Percentiles rank a stretch among this genome's conserved stretches.
phyloP scores from a whole-genome alignment of 163 green algal species.

The Scenedesmus sp. region DNA sequence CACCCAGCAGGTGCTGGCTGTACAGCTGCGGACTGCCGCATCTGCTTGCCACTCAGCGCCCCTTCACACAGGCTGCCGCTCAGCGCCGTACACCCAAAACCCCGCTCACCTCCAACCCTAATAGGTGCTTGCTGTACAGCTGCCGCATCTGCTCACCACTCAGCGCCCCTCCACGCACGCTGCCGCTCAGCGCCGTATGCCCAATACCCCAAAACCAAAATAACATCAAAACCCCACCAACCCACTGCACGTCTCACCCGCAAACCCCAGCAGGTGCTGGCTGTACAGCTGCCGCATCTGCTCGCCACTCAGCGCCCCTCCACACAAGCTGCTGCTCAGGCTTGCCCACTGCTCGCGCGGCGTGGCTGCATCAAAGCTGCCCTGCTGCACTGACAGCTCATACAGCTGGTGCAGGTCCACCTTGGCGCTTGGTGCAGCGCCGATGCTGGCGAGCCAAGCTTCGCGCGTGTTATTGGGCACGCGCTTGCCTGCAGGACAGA shows the following conservation, averaged over 20 bases:
- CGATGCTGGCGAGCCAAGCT: neutral
- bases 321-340: neutral
- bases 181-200: neutral
- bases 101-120: too few relatives aligned
- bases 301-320: neutral
- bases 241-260: neutral
- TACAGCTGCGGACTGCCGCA: neutral
- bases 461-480: neutral
- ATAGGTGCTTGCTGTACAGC: neutral
- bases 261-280: conserved; percentile 21
- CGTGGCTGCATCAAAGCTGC: neutral
- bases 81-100: neutral
- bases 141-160: neutral
- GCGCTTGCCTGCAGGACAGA: conserved; percentile 13
- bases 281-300: conserved; percentile 7
- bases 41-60: neutral
- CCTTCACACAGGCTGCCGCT: neutral
- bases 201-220: neutral
- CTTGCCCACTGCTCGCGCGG: neutral
- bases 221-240: too few relatives aligned
- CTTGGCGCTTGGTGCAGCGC: neutral
- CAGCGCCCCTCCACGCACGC: neutral
- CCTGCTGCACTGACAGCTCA: conserved; percentile 12
- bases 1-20: neutral
- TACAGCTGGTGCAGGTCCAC: conserved; percentile 31